A percentile compares a stretch with the other conserved stretches of the same genome.
phyloP scores from a whole-genome alignment of 2,329 filamentous ascomycete genomes.

The Ustilaginoidea virens region DNA sequence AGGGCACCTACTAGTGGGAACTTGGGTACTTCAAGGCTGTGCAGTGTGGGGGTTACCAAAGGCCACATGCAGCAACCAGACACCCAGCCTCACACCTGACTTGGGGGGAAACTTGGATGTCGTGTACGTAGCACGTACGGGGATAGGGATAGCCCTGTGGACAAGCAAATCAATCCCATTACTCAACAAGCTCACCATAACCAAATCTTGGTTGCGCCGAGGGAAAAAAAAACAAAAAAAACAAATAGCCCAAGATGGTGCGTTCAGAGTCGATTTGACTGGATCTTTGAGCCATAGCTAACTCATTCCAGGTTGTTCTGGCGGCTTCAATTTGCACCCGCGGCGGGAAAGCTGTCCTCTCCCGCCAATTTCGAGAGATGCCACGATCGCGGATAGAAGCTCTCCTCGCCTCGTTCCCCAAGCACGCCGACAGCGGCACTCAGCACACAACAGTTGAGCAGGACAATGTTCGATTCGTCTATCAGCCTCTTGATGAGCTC shows the following conservation, averaged over 20 bases:
- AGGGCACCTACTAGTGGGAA: too few species aligned
- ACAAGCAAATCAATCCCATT: too few species aligned
- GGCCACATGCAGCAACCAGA: too few species aligned
- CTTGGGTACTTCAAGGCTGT: too few species aligned
- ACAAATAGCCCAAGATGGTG: constrained; percentile 32
- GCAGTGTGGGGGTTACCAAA: too few species aligned
- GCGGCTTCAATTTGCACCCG: constrained; percentile 98
- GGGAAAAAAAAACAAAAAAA: too few species aligned
- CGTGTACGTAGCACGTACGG: too few species aligned
- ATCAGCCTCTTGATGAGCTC: constrained; percentile 95
- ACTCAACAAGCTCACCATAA: constrained; percentile 1
- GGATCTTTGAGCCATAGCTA: constrained; percentile 2
- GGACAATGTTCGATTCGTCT: constrained; percentile 98
- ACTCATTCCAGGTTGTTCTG: constrained; percentile 64
- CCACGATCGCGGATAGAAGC: constrained; percentile 92
- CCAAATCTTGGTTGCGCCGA: too few species aligned
- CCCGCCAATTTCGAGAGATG: constrained; percentile 95
- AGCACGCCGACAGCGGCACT: constrained; percentile 87
- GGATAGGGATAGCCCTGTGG: too few species aligned
- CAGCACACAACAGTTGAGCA: constrained; percentile 98
- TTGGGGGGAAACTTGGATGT: too few species aligned
- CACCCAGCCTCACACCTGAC: constrained; percentile 1
- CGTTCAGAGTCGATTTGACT: too few species aligned
- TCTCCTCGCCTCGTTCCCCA: constrained; percentile 90
- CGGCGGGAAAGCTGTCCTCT: constrained; percentile 95